Conservation (phyloP, 1,139 yeast species). For the Protomyces pachydermus region DNA sequence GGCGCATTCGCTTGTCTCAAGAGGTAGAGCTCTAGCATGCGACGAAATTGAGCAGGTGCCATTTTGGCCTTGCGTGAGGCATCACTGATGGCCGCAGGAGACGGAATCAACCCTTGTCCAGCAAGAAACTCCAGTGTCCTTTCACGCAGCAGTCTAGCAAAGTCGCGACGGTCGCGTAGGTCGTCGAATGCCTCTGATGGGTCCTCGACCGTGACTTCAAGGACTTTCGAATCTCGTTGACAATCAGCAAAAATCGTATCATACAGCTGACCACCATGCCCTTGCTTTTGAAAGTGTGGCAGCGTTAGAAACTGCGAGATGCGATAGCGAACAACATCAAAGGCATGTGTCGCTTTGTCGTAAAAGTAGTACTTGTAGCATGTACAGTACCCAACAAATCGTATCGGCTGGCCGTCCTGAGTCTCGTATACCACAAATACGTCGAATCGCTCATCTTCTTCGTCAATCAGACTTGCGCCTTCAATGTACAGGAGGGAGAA, state of each 20-base stretch:
- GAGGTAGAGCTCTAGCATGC: slow-evolving; percentile 63
- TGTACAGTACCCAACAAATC: slow-evolving; percentile 72
- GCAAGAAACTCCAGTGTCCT: background rate
- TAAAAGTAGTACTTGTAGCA: slow-evolving; percentile 82
- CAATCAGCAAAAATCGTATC: slow-evolving; percentile 52
- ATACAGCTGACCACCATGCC: slow-evolving; percentile 65
- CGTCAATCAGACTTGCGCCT: slow-evolving; percentile 86
- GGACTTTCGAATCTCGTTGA: slow-evolving; percentile 50
- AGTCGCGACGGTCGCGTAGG: slow-evolving; percentile 76
- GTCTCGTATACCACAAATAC: slow-evolving; percentile 43
- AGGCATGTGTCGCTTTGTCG: slow-evolving; percentile 26
- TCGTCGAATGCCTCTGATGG: slow-evolving; percentile 93
- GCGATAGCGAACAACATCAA: slow-evolving; percentile 50
- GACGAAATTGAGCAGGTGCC: slow-evolving; percentile 7
- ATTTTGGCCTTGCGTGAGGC: slow-evolving; percentile 34
- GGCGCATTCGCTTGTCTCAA: slow-evolving; percentile 66
- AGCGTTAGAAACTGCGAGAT: slow-evolving; percentile 82
- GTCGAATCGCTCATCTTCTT: slow-evolving; percentile 69
- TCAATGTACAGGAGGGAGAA: slow-evolving; percentile 81
- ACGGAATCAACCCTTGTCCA: slow-evolving; percentile 31
- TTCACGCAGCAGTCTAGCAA: slow-evolving; percentile 46
- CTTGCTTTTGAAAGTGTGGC: slow-evolving; percentile 71
- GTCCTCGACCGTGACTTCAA: slow-evolving; percentile 85
- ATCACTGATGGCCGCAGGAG: slow-evolving; percentile 48
- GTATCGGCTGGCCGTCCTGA: slow-evolving; percentile 26